Conservation (phyloP, 1,284 basidiomycete species). For the Pascua guehoae region DNA sequence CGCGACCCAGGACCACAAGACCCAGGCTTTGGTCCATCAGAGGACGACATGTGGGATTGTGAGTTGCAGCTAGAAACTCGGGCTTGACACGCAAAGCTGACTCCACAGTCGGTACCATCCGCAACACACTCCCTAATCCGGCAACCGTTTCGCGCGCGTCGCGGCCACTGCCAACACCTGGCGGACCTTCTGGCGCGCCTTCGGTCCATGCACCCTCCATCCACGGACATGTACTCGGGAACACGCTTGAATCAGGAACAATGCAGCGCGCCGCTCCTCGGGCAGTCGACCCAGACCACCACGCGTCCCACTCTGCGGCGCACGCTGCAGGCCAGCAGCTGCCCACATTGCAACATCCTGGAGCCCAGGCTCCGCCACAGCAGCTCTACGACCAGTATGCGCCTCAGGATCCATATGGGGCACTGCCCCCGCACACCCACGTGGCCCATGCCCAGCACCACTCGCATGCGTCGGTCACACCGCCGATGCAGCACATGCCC, state of each 20-base stretch:
- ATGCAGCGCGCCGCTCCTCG: conserved; percentile 19
- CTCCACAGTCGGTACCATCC: conserved; percentile 43
- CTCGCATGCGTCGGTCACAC: background rate
- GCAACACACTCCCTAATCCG: conserved; percentile 29
- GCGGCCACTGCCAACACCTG: conserved; percentile 11
- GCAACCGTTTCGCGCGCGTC: conserved; percentile 29
- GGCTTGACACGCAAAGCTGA: no score
- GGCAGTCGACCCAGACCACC: conserved; percentile 2
- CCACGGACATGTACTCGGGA: conserved; percentile 1
- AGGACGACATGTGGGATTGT: conserved; percentile 92
- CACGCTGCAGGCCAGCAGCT: background rate
- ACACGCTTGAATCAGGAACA: conserved; percentile 15
- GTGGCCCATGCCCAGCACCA: conserved; percentile 1
- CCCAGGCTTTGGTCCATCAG: conserved; percentile 55
- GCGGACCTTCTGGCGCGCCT: no score
- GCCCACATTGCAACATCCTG: no score
- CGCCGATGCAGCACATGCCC: conserved; percentile 3
- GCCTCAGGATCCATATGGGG: background rate
- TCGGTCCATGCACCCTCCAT: background rate
- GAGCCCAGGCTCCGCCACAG: background rate
- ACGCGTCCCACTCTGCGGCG: background rate
- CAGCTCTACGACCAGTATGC: background rate
- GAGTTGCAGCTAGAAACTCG: conserved; percentile 44
- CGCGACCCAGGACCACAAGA: conserved; percentile 22
- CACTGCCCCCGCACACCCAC: background rate